phyloP scores from a whole-genome alignment of 129 eudicot genomes.

The Artemisia argyi region DNA sequence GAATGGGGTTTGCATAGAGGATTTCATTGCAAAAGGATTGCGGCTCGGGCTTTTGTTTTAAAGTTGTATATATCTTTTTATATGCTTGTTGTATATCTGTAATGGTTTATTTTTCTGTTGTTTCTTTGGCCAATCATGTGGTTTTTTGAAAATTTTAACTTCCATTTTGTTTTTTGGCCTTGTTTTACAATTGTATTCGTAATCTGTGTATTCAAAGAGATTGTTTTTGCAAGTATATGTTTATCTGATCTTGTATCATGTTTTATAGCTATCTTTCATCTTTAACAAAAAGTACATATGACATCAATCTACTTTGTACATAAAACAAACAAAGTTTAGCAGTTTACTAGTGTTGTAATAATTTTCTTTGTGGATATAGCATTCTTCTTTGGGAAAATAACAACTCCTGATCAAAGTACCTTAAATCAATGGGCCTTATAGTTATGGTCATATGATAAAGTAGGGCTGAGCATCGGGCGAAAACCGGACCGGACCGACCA shows the following conservation, averaged over 20 bases:
- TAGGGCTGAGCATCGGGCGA: no score
- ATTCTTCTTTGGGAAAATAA: no score
- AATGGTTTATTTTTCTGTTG: conserved; percentile 13
- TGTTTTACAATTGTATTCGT: conserved; percentile 23
- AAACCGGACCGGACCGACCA: no score
- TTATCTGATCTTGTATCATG: background rate
- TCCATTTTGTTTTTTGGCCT: conserved; percentile 1
- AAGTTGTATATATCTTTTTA: conserved; percentile 34
- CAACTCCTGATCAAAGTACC: no score
- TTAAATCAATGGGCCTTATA: background rate
- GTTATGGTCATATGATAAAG: no score
- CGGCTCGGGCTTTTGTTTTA: conserved; percentile 32
- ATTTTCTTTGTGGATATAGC: no score
- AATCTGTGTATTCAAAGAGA: conserved; percentile 24
- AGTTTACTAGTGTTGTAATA: no score
- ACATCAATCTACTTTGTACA: background rate
- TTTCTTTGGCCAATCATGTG: conserved; percentile 18
- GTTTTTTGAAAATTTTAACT: conserved; percentile 11
- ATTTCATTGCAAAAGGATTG: conserved; percentile 29
- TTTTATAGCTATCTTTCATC: background rate
- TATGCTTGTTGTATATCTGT: conserved; percentile 31
- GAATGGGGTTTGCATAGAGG: conserved; percentile 32
- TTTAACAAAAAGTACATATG: background rate
- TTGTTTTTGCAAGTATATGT: conserved; percentile 22
- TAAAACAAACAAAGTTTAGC: no score